Evolutionary conservation across 1,284 basidiomycete genomes (phyloP).

Genomic region (Peniophora sp.): DNA sequence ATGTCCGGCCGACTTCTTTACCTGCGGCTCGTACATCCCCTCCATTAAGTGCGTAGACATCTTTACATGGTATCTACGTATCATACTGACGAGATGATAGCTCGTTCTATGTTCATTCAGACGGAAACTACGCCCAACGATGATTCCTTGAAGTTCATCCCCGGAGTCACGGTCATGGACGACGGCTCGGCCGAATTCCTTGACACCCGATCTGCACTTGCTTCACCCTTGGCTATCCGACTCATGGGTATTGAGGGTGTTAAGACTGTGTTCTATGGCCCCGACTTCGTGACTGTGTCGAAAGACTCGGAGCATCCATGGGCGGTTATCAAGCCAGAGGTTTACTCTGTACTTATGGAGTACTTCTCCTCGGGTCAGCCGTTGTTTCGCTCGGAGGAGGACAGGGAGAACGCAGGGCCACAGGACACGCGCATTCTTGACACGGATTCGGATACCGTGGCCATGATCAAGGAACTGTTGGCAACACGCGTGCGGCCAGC

Average conservation of each 20-base stretch:
- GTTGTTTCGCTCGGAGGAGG: constrained; percentile 78
- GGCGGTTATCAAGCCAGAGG: constrained; percentile 94
- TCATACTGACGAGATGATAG: constrained; percentile 28
- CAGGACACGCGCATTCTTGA: constrained; percentile 96
- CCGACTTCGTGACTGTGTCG: constrained; percentile 96
- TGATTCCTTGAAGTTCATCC: constrained; percentile 97
- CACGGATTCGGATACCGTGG: constrained; percentile 94
- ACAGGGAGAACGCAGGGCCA: constrained; percentile 72
- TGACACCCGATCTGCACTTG: constrained; percentile 76
- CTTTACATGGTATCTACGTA: neutral
- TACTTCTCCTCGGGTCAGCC: constrained; percentile 86
- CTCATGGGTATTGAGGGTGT: constrained; percentile 94
- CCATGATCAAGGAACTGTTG: constrained; percentile 97
- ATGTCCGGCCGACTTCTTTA: constrained; percentile 6
- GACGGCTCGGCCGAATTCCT: constrained; percentile 91
- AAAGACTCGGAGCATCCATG: constrained; percentile 85
- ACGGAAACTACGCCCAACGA: constrained; percentile 97
- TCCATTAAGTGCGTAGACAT: constrained; percentile 17
- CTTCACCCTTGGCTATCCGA: constrained; percentile 86
- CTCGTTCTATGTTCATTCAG: constrained; percentile 92
- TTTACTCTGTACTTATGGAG: constrained; percentile 98
- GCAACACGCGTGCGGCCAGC: constrained; percentile 94
- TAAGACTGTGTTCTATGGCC: constrained; percentile 87
- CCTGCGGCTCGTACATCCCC: constrained; percentile 9
- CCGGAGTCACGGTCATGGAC: constrained; percentile 84